A percentile compares a stretch with the other conserved stretches of the same genome.
Conservation (phyloP, 108 stramenopile genomes). For the Cylindrotheca closterium region DNA sequence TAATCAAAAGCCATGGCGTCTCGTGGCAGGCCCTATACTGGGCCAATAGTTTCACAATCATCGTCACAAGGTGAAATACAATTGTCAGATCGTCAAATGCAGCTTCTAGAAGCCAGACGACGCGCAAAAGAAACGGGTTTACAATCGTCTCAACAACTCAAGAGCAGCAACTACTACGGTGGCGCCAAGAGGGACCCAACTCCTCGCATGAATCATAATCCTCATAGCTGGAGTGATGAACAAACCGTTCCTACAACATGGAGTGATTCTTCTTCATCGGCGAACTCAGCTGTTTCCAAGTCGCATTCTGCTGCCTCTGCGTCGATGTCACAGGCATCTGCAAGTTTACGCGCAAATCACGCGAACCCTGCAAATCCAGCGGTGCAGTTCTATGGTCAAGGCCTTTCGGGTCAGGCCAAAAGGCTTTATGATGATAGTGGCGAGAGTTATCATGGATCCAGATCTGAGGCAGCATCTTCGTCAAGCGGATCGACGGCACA, state of each 20-base stretch:
- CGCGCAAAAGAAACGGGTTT: not conserved
- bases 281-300: not conserved
- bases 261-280: slow-evolving; percentile 20
- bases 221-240: slow-evolving; percentile 11
- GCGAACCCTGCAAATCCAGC: not conserved
- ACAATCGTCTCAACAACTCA: slow-evolving; percentile 1
- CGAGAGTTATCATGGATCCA: slow-evolving; percentile 26
- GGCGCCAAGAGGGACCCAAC: slow-evolving; percentile 5
- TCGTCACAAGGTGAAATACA: slow-evolving; percentile 6
- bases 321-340: not conserved
- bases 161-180: slow-evolving; percentile 5
- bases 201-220: not conserved
- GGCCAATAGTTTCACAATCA: not conserved
- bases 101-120: slow-evolving; percentile 10
- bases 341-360: too few relatives aligned
- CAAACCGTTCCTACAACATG: slow-evolving; percentile 27
- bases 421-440: slow-evolving; percentile 37
- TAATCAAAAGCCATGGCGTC: not conserved
- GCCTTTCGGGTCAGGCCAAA: slow-evolving; percentile 9
- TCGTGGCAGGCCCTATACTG: not conserved
- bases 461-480: slow-evolving; percentile 18
- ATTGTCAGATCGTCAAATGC: slow-evolving; percentile 13
- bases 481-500: not conserved
- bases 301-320: not conserved
- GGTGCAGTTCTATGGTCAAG: slow-evolving; percentile 29